Base-by-base conservation (phyloP, 768 basidiomycete species). In the Trametes coccinea region DNA sequence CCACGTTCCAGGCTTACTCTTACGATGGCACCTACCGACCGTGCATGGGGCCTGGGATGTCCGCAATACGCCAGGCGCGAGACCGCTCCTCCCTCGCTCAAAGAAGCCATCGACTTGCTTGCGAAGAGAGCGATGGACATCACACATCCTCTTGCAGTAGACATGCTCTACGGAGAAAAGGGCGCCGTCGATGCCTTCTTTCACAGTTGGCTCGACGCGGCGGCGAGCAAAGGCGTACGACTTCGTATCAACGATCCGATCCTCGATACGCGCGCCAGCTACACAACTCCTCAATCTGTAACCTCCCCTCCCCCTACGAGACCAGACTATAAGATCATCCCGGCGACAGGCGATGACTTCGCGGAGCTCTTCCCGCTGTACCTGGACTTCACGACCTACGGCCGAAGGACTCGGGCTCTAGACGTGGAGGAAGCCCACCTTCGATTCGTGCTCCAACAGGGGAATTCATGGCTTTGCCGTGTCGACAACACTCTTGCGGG, bases 221-320 rank as follows among this genome's bases (percentile, higher is more conserved):
- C 49, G 11, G 27, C 16, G 1, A 17, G 29, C n/a, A 40, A 50
- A 39, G 56, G 48, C 2, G 22, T 41, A 9, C 31, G 43, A 1
- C 49, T 51, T 17, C 49, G 57, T 41, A 4, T 59, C 6, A 27
- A 5, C 3, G 50, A 51, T 14, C 48, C 33, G 4, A 11, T 45
- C 41, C 7, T 59, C 22, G 4, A 11, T 31, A 16, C 49, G 2
- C 55, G 46, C 8, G 31, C 57, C 5, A 59, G 57, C 49, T 59
- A 59, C 31, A 49, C 57, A 3, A 59, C 57, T 14, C 57, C 49
- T 6, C n/a, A 59, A 1, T 51, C 49, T 10, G 2, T 59, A 5
- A 17, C 57, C 11, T n/a, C 57, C 7, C 49, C 34, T 8, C 48
- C 49, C 22, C 22, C 5, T 30, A 3, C 57, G 0, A 6, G 17